These are phyloP conservation scores for Trichoderma erinaceum DNA, from an alignment of 495 filamentous ascomycete genomes.

Conservation along the genomic window DNA sequence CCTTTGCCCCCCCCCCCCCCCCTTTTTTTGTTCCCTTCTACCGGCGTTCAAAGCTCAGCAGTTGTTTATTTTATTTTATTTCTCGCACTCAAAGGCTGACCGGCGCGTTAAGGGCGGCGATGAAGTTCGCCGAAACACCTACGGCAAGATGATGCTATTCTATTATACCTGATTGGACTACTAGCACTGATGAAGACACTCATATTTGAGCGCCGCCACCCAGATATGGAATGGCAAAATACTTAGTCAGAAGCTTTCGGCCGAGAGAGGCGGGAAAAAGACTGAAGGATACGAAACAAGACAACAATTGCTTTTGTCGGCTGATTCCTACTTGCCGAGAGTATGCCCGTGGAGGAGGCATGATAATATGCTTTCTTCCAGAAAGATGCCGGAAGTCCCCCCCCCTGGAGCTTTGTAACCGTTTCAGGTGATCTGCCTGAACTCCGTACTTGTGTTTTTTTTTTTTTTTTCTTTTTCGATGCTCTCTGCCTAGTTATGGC, in stretches of 20 bases:
- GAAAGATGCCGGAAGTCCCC: neutral
- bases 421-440: neutral
- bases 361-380: neutral
- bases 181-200: neutral
- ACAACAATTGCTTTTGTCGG: neutral
- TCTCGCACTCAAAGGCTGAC: neutral
- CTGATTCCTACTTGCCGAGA: slow-evolving; percentile 11
- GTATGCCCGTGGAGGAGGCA: slow-evolving; percentile 5
- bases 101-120: neutral
- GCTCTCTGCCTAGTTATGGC: no score
- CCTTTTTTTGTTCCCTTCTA: neutral
- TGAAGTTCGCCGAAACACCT: neutral
- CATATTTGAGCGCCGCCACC: no score
- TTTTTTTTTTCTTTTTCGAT: neutral
- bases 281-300: neutral
- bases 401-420: neutral
- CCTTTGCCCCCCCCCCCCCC: neutral
- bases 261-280: neutral
- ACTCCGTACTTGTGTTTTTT: neutral
- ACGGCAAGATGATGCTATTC: neutral
- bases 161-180: neutral
- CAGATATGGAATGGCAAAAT: no score
- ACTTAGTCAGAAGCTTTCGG: neutral
- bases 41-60: neutral
- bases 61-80: neutral